Evolutionary conservation across 2,329 filamentous ascomycete genomes (phyloP).

Genomic region (Mycocentrospora acerina): DNA sequence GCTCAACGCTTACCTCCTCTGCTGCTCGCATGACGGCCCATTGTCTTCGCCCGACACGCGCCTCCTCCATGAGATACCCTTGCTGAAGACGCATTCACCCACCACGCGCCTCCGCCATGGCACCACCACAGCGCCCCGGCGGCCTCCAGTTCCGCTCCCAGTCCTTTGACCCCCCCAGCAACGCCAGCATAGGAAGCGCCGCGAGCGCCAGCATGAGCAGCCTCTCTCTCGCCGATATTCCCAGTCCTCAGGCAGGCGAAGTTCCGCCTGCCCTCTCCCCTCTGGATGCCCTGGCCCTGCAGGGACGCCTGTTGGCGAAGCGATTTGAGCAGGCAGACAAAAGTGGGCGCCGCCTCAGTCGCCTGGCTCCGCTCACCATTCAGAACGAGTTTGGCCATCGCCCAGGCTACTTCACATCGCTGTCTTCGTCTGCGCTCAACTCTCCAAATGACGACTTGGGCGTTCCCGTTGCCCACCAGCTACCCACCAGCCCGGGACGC

Average conservation of each 20-base stretch:
- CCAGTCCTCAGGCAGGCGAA: slow-evolving; percentile 54
- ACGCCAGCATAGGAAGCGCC: slow-evolving; percentile 12
- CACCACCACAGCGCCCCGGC: slow-evolving; percentile 33
- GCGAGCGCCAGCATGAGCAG: slow-evolving; percentile 36
- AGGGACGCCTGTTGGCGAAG: slow-evolving; percentile 83
- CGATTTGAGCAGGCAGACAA: slow-evolving; percentile 76
- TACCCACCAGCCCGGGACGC: too few species aligned
- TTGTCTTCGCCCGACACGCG: slow-evolving; percentile 18
- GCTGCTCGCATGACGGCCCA: slow-evolving; percentile 36
- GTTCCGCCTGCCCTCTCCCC: slow-evolving; percentile 89
- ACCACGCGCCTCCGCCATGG: slow-evolving; percentile 23
- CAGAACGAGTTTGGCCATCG: slow-evolving; percentile 78
- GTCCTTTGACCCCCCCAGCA: slow-evolving; percentile 32
- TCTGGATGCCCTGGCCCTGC: slow-evolving; percentile 90
- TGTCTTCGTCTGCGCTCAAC: slow-evolving; percentile 60
- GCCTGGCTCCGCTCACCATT: slow-evolving; percentile 79
- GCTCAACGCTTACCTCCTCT: slow-evolving; percentile 24
- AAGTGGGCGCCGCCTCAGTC: slow-evolving; percentile 77
- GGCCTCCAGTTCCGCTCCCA: slow-evolving; percentile 37
- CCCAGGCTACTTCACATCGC: slow-evolving; percentile 77
- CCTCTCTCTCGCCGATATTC: slow-evolving; percentile 43
- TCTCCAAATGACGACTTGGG: slow-evolving; percentile 51
- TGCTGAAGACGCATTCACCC: slow-evolving; percentile 13
- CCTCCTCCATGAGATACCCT: slow-evolving; percentile 26
- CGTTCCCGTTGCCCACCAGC: slow-evolving; percentile 10